Evolutionary conservation across 2,329 filamentous ascomycete genomes (phyloP), one percentile per base, ranked within the genome.

Genomic region (Neocatenulostroma microsporum): DNA sequence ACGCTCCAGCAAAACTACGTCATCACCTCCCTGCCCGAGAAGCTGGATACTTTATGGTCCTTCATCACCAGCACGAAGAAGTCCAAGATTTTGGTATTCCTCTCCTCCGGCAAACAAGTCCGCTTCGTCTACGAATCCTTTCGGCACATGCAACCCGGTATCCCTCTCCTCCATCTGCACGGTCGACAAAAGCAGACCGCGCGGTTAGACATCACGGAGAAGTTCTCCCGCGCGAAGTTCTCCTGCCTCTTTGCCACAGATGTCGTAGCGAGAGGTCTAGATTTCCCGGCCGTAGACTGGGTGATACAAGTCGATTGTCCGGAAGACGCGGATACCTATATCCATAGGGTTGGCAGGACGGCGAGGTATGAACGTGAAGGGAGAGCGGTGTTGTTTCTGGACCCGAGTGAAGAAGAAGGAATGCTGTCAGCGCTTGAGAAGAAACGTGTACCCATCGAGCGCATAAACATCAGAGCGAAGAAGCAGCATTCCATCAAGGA

Each of bases 281-380:
- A 98, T 60, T 96, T 98, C 56, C 91, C 91, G 0, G 82, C 87
- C 3, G 91, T 98, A 0, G 91, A 98, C 60, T 98, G 91, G 83
- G 91, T 98, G 4, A 86, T 98, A n/a, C 91, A 98, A 58, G 74
- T 85, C n/a, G 91, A 98, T 60, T 94, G 85, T 48, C 91, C 91
- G 0, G 91, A 98, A 61, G 89, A 98, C 59, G 83, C 84, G 3
- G 91, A 96, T 54, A 98, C 91, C 0, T 98, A 98, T 55, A 96
- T 98, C 49, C 91, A 98, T 63, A 79, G 91, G 41, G 89, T 95
- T 4, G 91, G 91, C 2, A 78, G 91, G 20, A 96, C 91, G 13
- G 91, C 91, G n/a, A 77, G 89, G 15, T 96, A 93, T 60, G 82
- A 95, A 53, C 82, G 83, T 46, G 78, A 85, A 36, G 91, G 91